These are phyloP conservation scores for Stygiomarasmius scandens DNA, from an alignment of 1,284 basidiomycete genomes.

Conservation along the genomic window DNA sequence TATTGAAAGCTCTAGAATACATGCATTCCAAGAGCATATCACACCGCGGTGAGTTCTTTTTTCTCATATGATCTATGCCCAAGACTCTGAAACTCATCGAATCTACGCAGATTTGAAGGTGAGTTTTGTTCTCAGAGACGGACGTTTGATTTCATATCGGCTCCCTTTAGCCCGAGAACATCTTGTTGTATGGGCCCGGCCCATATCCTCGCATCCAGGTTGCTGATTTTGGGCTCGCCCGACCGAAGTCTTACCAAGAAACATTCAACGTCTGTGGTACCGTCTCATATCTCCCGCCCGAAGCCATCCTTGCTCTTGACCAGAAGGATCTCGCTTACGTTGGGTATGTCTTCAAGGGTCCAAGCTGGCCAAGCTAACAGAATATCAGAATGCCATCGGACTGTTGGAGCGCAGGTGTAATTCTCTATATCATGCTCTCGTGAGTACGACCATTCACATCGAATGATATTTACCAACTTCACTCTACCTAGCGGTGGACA, in stretches of 20 bases:
- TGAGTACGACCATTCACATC: no score
- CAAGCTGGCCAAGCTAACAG: no score
- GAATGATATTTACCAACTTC: no score
- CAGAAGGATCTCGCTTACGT: constrained; percentile 72
- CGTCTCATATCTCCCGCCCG: constrained; percentile 82
- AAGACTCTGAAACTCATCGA: background rate
- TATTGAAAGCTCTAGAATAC: constrained; percentile 73
- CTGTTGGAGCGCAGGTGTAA: constrained; percentile 82
- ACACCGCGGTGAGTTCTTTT: constrained; percentile 68
- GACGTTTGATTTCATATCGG: background rate
- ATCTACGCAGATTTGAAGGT: constrained; percentile 71
- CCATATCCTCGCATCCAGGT: constrained; percentile 83
- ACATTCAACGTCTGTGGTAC: constrained; percentile 83
- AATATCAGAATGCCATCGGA: constrained; percentile 75
- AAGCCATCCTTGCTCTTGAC: constrained; percentile 76
- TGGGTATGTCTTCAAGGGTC: constrained; percentile 33
- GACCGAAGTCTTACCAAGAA: constrained; percentile 76
- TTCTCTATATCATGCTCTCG: constrained; percentile 81
- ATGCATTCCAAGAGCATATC: constrained; percentile 76
- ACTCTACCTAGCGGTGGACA: constrained; percentile 58
- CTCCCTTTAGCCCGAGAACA: constrained; percentile 75
- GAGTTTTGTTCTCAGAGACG: constrained; percentile 1
- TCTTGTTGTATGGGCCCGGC: constrained; percentile 73
- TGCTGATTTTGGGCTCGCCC: constrained; percentile 85
- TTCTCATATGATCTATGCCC: background rate